Evolutionary conservation across 2,329 filamentous ascomycete genomes (phyloP), one percentile per base, ranked within the genome.

Genomic region (Xylariaceae sp.): DNA sequence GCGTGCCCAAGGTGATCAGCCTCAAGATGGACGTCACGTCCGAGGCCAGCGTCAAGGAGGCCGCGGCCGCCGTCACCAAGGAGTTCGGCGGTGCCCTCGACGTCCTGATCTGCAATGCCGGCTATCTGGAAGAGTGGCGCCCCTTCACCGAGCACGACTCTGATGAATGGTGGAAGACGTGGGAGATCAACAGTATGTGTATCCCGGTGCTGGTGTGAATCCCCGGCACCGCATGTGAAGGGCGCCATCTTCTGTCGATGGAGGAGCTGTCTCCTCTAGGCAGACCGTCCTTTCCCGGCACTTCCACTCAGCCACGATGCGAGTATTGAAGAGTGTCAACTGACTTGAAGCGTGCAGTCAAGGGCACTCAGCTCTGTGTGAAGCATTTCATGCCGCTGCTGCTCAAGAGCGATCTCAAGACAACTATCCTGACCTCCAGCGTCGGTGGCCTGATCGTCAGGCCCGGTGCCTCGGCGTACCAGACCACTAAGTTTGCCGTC

Each of bases 401-500:
- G 19, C 30, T 26, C 5, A 39, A 43, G 35, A 34, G 45, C 26
- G 39, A 56, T 14, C 37, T 52, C 26, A 64, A 63, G 44, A 67
- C 59, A 2, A 53, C 68, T 35, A 53, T 72, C 38, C 56, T 57
- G 26, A 40, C 64, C 4, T 47, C 56, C 18, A 67, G 61, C 34
- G 50, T 53, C 18, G 66, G 62, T 2, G 65, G 58, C 1, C 50
- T 60, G 14, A 27, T 49, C 5, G 37, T 54, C 5, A 32, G 25
- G 0, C 51, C 50, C 0, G 57, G 58, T 2, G 60, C 53, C 0
- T 67, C 62, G 8, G 57, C 58, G 1, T 74, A 74, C 44, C 64
- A 68, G 44, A 54, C 55, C 3, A 52, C 55, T 31, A 72, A 72
- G 43, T 56, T 70, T 23, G 61, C 64, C 0, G 39, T 65, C 2